Conservation (phyloP, 768 basidiomycete species). For the Panus rudis region DNA sequence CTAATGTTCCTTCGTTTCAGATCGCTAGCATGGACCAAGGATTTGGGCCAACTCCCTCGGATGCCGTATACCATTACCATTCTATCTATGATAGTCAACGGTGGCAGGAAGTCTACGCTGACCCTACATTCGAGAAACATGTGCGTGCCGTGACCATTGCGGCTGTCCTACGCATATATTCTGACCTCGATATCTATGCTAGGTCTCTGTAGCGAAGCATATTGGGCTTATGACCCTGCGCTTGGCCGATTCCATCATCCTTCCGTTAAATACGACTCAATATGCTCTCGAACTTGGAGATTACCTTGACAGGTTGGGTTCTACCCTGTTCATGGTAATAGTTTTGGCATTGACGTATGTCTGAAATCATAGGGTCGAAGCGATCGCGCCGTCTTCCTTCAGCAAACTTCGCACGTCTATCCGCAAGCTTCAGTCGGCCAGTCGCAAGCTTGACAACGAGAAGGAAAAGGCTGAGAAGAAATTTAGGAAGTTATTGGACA, state of each 20-base stretch:
- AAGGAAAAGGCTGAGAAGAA: constrained; percentile 47
- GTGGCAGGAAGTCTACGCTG: constrained; percentile 60
- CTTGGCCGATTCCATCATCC: constrained; percentile 43
- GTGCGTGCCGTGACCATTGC: constrained; percentile 24
- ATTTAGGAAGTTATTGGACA: constrained; percentile 40
- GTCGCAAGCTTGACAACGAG: constrained; percentile 50
- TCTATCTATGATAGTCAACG: constrained; percentile 50
- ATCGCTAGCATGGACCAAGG: constrained; percentile 30
- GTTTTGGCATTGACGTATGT: neutral
- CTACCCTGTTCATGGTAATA: neutral
- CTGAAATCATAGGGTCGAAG: constrained; percentile 39
- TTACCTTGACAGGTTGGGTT: constrained; percentile 37
- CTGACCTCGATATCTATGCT: neutral
- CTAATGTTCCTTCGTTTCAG: constrained; percentile 27
- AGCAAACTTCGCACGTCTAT: constrained; percentile 41
- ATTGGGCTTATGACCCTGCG: constrained; percentile 50
- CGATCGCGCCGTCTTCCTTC: constrained; percentile 23
- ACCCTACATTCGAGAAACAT: constrained; percentile 55
- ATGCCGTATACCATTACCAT: constrained; percentile 55
- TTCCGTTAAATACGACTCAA: constrained; percentile 66
- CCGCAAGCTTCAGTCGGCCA: constrained; percentile 39
- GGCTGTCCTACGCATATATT: neutral
- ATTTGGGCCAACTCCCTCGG: constrained; percentile 31
- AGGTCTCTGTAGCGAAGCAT: constrained; percentile 55
- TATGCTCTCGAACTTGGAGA: constrained; percentile 47